Base-by-base conservation (phyloP, 768 basidiomycete species). In the Boletus speciosus region DNA sequence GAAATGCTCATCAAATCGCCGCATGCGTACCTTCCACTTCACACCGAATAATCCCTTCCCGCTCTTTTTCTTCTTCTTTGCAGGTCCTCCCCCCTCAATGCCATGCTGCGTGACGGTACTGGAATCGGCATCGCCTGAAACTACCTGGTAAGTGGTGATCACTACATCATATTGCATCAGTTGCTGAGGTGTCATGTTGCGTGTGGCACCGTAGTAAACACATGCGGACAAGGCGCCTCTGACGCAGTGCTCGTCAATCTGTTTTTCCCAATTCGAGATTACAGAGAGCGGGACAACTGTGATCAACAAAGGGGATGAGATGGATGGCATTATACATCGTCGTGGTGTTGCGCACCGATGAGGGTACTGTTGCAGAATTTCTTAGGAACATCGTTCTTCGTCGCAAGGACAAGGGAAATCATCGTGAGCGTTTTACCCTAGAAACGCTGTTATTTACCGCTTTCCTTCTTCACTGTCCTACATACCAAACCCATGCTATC, bases 371-470 rank as follows among this genome's bases (percentile, higher is more conserved):
- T 83, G 41, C 81, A 84, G 62, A 78, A 83, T 4, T 77, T 79
- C 2, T 65, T 54, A 1, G 83, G 76, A 12, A 79, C 58, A 41
- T 94, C 88, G 10, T 76, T 64, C 65, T 85, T 87, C 2, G 93
- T 94, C 2, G 89, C 84, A 27, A 94, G 69, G 38, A 93, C 79
- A 15, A 97, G 76, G 6, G 92, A 78, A 38, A 97, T 73, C 81
- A 93, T 92, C 0, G 90, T 93, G 39, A 97, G 74, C 0, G 95
- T 97, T 77, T 96, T 97, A 0, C 94, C 94, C 86, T 87, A 56
- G 7, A 39, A 43, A 55, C n/a, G 1, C 55, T 27, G 16, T 61
- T 42, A 64, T 23, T 41, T 39, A 29, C 45, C 23, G 36, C 36
- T 21, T 43, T 50, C 29, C 15, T 6, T 34, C 15, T 36, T 11